A percentile compares a stretch with the other conserved stretches of the same genome.
Evolutionary conservation across 139 green algal genomes (phyloP).

Genomic region (Micromonas commoda): DNA sequence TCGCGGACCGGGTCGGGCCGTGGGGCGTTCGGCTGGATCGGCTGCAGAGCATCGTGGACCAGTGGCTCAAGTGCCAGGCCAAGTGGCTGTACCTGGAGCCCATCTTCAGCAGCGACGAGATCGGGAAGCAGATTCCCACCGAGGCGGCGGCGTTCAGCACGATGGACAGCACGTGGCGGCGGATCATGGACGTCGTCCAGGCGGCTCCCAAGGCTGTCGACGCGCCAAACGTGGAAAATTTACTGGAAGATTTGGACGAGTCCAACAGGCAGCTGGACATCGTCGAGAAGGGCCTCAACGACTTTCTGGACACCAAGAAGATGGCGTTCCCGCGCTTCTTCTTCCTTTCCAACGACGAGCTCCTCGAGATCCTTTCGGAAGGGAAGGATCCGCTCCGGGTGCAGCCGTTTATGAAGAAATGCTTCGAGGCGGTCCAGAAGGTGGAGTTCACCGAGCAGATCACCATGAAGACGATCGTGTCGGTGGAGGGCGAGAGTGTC

Average conservation of each 20-base stretch:
- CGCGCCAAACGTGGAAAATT: conserved; percentile 39
- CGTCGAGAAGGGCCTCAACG: conserved; percentile 80
- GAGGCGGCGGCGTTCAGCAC: conserved; percentile 59
- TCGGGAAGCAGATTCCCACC: conserved; percentile 76
- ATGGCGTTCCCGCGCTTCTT: conserved; percentile 86
- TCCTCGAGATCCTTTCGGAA: conserved; percentile 83
- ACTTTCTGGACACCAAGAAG: conserved; percentile 82
- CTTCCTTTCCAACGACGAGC: conserved; percentile 79
- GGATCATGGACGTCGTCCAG: conserved; percentile 28
- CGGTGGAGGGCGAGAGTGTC: conserved; percentile 73
- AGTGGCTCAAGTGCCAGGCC: conserved; percentile 70
- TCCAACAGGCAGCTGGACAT: conserved; percentile 77
- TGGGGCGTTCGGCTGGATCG: conserved; percentile 69
- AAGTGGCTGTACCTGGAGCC: conserved; percentile 90
- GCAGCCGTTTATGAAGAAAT: conserved; percentile 72
- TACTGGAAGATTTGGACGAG: conserved; percentile 66
- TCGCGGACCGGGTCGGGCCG: conserved; percentile 65
- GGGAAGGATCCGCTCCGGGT: conserved; percentile 77
- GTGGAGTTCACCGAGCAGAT: conserved; percentile 67
- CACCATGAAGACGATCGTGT: conserved; percentile 54
- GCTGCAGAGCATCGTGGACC: conserved; percentile 71
- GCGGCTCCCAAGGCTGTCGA: conserved; percentile 29
- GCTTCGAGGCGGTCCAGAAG: conserved; percentile 77
- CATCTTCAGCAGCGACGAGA: conserved; percentile 86
- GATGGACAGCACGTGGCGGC: conserved; percentile 35